Conservation (phyloP, 352 stramenopile species). For the Phytophthora lateralis region DNA sequence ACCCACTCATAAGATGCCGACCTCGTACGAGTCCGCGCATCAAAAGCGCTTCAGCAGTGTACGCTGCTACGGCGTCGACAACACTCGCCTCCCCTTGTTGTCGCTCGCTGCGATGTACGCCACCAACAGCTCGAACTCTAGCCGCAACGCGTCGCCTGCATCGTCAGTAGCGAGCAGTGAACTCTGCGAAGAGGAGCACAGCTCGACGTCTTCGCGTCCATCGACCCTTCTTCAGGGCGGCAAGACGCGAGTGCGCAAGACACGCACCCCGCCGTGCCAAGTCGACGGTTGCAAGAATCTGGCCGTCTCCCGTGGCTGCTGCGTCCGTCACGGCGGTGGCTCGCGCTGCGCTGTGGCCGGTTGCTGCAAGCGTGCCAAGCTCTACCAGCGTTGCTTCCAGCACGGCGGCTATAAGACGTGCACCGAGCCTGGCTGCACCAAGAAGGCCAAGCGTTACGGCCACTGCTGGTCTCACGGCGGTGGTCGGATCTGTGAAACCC, state of each 20-base stretch:
- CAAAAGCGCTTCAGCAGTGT: conserved; percentile 21
- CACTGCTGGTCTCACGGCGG: conserved; percentile 76
- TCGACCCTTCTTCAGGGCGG: conserved; percentile 3
- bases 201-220: not conserved
- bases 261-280: conserved; percentile 52
- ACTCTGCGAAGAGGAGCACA: conserved; percentile 8
- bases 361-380: conserved; percentile 53
- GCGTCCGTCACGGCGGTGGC: conserved; percentile 56
- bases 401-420: conserved; percentile 72
- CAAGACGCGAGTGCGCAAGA: conserved; percentile 36
- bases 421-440: conserved; percentile 56
- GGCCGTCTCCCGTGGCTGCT: conserved; percentile 53
- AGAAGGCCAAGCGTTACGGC: conserved; percentile 70
- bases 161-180: conserved; percentile 17
- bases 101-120: conserved; percentile 26
- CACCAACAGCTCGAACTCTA: conserved; percentile 13
- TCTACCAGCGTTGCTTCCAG: conserved; percentile 71
- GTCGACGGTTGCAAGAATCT: conserved; percentile 68
- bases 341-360: conserved; percentile 45
- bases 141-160: not conserved
- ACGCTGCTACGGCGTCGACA: conserved; percentile 16
- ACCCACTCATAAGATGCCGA: conserved; percentile 28
- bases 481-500: conserved; percentile 61
- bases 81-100: conserved; percentile 17
- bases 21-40: conserved; percentile 22